phyloP scores from a whole-genome alignment of 495 filamentous ascomycete species.

The Poronia punctata region DNA sequence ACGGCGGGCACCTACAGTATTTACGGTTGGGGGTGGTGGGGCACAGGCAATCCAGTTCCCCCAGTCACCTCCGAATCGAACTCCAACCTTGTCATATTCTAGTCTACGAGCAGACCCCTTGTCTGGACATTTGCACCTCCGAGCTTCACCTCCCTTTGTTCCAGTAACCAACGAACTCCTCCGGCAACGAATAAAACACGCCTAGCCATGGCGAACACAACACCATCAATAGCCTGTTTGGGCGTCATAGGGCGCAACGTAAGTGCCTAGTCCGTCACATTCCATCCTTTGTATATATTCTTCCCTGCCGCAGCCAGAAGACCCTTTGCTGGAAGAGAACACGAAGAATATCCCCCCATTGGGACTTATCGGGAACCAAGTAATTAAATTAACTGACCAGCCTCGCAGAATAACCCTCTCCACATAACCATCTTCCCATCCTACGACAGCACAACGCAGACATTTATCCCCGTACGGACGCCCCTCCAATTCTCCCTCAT shows the following conservation, averaged over 20 bases:
- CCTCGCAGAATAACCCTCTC: slow-evolving; percentile 81
- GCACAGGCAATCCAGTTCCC: too few species aligned
- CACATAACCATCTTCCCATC: slow-evolving; percentile 87
- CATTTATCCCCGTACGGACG: slow-evolving; percentile 44
- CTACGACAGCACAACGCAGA: slow-evolving; percentile 37
- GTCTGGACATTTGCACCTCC: too few species aligned
- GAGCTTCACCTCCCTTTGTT: too few species aligned
- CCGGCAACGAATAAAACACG: not conserved
- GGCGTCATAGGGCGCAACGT: slow-evolving; percentile 90
- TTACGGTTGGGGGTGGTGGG: too few species aligned
- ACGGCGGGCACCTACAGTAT: too few species aligned
- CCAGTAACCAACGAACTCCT: too few species aligned
- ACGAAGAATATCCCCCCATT: not conserved
- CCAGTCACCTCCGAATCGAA: too few species aligned
- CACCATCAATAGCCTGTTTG: slow-evolving; percentile 80
- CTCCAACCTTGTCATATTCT: too few species aligned
- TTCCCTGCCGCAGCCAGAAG: slow-evolving; percentile 1
- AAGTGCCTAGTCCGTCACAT: slow-evolving; percentile 23
- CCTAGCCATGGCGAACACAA: slow-evolving; percentile 36
- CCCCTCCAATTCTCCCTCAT: slow-evolving; percentile 85
- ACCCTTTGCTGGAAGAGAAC: not conserved
- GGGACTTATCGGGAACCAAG: too few species aligned
- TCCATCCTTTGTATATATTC: slow-evolving; percentile 5
- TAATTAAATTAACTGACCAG: too few species aligned
- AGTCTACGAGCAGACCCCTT: too few species aligned